Evolutionary conservation across 1,284 basidiomycete species (phyloP).

Genomic region (Cryptococcus jaspeensis): DNA sequence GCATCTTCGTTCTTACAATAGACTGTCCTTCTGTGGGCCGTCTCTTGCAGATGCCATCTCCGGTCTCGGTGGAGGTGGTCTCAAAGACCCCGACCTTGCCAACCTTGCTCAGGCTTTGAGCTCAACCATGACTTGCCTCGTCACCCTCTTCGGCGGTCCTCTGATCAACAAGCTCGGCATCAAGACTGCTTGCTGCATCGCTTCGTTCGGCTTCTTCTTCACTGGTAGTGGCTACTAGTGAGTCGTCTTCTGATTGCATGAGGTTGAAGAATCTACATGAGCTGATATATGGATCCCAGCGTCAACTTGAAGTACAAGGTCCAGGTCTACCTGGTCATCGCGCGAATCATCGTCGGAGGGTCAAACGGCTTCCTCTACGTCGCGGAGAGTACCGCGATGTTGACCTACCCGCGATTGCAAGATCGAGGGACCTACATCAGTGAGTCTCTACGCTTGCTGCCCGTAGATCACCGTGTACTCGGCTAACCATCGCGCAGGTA

Average conservation of each 20-base stretch:
- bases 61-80: constrained; percentile 22
- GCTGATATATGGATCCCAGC: too few species aligned
- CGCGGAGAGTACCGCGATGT: too few species aligned
- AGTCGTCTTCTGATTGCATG: too few species aligned
- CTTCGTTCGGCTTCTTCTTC: constrained; percentile 24
- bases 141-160: constrained; percentile 18
- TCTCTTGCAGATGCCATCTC: constrained; percentile 20
- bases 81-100: constrained; percentile 15
- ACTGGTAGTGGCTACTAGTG: constrained; percentile 23
- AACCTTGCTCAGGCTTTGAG: constrained; percentile 12
- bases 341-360: too few species aligned
- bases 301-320: too few species aligned
- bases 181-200: constrained; percentile 23
- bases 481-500: constrained; percentile 14
- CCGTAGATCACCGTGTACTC: constrained; percentile 18
- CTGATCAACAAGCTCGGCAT: constrained; percentile 23
- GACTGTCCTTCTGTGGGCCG: constrained; percentile 22
- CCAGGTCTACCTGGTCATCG: too few species aligned
- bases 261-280: too few species aligned
- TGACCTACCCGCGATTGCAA: constrained; percentile 18
- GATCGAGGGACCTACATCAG: constrained; percentile 17
- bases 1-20: too few species aligned
- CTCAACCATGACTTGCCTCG: background rate
- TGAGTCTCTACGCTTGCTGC: constrained; percentile 25
- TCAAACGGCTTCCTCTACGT: too few species aligned